Evolutionary conservation across 73 alveolate genomes (phyloP).

Genomic region (Blepharisma stoltei): DNA sequence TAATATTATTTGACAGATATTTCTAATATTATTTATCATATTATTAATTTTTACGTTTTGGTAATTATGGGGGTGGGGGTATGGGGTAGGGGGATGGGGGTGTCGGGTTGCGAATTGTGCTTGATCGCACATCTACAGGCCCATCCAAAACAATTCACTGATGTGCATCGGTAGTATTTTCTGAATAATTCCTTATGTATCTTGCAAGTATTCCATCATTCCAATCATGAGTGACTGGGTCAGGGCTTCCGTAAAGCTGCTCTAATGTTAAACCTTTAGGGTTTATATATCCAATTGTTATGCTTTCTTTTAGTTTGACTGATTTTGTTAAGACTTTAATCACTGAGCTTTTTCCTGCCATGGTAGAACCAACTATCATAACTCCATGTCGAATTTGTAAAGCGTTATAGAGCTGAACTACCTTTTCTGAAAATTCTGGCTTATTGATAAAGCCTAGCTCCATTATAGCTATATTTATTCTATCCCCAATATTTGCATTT

Average conservation of each 20-base stretch:
- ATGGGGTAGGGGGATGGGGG: no score
- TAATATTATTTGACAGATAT: no score
- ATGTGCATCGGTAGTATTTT: constrained; percentile 67
- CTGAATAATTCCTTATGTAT: constrained; percentile 86
- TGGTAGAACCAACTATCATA: constrained; percentile 96
- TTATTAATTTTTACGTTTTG: no score
- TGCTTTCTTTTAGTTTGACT: constrained; percentile 40
- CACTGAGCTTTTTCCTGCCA: constrained; percentile 91
- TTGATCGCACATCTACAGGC: no score
- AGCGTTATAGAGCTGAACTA: constrained; percentile 90
- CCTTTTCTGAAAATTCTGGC: constrained; percentile 77
- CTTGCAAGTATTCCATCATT: constrained; percentile 94
- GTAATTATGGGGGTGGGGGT: no score
- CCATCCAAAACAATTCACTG: constrained; percentile 98
- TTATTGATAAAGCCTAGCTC: constrained; percentile 58
- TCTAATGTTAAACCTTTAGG: constrained; percentile 94
- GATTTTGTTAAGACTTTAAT: constrained; percentile 63
- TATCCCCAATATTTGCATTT: constrained; percentile 65
- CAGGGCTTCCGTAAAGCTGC: constrained; percentile 92
- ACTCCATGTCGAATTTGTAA: constrained; percentile 96
- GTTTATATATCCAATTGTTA: constrained; percentile 75
- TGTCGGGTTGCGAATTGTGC: no score
- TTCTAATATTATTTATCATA: no score
- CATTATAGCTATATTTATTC: constrained; percentile 55
- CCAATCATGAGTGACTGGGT: constrained; percentile 95